A percentile compares a stretch with the other conserved stretches of the same genome.
Evolutionary conservation across 805 yeast species (phyloP).

Genomic region (Metschnikowia arizonensis): DNA sequence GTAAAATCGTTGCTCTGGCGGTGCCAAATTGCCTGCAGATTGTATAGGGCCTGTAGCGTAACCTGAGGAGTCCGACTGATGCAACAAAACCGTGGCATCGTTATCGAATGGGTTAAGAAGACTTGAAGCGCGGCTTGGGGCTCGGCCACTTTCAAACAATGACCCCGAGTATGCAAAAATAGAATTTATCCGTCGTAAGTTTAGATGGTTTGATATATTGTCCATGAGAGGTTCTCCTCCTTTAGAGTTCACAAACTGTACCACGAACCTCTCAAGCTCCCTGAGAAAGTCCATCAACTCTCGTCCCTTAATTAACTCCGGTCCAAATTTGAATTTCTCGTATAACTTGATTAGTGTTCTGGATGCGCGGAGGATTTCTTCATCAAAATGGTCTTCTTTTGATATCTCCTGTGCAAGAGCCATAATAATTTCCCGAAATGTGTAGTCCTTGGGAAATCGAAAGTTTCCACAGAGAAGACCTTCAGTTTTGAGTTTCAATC

Average conservation of each 20-base stretch:
- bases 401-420: conserved; percentile 24
- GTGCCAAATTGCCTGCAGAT: neutral
- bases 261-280: conserved; percentile 18
- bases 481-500: conserved; percentile 53
- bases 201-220: neutral
- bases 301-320: conserved; percentile 50
- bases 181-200: conserved; percentile 2
- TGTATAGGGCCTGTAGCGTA: neutral
- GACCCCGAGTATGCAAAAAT: conserved; percentile 8
- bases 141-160: neutral
- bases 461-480: conserved; percentile 37
- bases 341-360: conserved; percentile 43
- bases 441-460: conserved; percentile 34
- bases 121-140: conserved; percentile 5
- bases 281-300: conserved; percentile 59
- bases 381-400: conserved; percentile 10
- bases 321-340: conserved; percentile 67
- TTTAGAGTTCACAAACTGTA: conserved; percentile 6
- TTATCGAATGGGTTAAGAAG: conserved; percentile 12
- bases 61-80: neutral
- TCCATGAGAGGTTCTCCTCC: conserved; percentile 7
- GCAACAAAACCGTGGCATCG: neutral
- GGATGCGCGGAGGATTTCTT: conserved; percentile 15
- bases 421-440: conserved; percentile 41
- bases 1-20: neutral